phyloP scores from a whole-genome alignment of 352 stramenopile genomes.

The Phytophthora lateralis region DNA sequence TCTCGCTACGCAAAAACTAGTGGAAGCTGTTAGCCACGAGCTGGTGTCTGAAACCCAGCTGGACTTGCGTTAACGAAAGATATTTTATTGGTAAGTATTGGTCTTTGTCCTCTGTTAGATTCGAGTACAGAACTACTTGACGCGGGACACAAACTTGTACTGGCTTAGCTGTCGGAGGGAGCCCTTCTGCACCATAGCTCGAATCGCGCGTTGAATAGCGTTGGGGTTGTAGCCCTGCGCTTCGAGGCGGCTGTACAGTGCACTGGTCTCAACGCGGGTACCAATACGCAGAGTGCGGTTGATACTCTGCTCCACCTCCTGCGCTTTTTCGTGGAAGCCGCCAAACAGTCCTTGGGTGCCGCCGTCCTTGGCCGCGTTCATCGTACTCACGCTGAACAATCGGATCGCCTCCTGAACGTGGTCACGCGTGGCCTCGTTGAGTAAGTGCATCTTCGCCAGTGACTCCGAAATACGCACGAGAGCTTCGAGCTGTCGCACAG shows the following conservation, averaged over 20 bases:
- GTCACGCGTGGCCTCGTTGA: slow-evolving; percentile 77
- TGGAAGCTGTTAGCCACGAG: too few relatives aligned
- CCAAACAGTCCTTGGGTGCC: slow-evolving; percentile 83
- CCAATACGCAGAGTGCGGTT: slow-evolving; percentile 84
- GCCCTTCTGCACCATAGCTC: slow-evolving; percentile 88
- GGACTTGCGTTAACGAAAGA: slow-evolving; percentile 13
- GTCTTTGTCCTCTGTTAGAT: not conserved
- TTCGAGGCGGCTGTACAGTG: slow-evolving; percentile 83
- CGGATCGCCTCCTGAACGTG: slow-evolving; percentile 97
- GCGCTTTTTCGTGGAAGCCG: slow-evolving; percentile 81
- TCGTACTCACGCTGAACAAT: slow-evolving; percentile 98
- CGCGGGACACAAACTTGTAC: slow-evolving; percentile 83
- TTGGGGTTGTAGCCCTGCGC: slow-evolving; percentile 85
- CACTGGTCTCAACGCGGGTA: slow-evolving; percentile 76
- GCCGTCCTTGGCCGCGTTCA: slow-evolving; percentile 95
- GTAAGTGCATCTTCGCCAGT: slow-evolving; percentile 98
- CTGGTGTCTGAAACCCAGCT: too few relatives aligned
- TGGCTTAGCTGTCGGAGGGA: slow-evolving; percentile 80
- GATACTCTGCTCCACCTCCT: slow-evolving; percentile 86
- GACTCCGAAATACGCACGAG: slow-evolving; percentile 97
- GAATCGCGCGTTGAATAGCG: slow-evolving; percentile 85
- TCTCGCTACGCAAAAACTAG: too few relatives aligned
- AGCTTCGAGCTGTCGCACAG: slow-evolving; percentile 98
- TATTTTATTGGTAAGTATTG: slow-evolving; percentile 21
- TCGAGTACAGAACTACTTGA: slow-evolving; percentile 50